These are phyloP conservation scores for Debaryomyces hansenii DNA, from an alignment of 805 yeast genomes.

Conservation along the genomic window DNA sequence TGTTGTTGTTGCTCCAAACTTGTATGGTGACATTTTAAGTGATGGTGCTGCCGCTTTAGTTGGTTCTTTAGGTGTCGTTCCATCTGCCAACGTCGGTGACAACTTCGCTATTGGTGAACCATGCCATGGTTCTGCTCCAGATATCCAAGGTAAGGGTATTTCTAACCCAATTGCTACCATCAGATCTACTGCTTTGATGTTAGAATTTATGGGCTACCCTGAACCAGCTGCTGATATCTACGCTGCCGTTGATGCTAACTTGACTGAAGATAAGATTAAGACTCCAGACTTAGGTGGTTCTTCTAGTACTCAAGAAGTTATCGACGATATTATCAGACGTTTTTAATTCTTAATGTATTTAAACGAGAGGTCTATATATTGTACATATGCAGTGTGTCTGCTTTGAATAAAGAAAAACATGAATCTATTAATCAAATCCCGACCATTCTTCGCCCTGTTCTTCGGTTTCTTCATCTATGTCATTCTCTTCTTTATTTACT, in stretches of 20 bases:
- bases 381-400: not conserved
- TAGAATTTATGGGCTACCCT: constrained; percentile 91
- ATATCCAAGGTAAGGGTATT: constrained; percentile 92
- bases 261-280: constrained; percentile 71
- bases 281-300: constrained; percentile 97
- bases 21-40: constrained; percentile 94
- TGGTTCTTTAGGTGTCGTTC: constrained; percentile 97
- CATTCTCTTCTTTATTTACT: not conserved
- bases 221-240: constrained; percentile 90
- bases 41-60: constrained; percentile 99
- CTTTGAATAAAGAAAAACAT: constrained; percentile 17
- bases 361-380: not conserved
- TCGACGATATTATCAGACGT: constrained; percentile 71
- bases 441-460: constrained; percentile 12
- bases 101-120: constrained; percentile 97
- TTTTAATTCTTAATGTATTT: constrained; percentile 17
- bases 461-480: constrained; percentile 1
- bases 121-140: constrained; percentile 99
- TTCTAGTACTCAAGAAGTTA: constrained; percentile 82
- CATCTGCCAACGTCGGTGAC: constrained; percentile 97
- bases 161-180: constrained; percentile 98
- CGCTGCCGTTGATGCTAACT: constrained; percentile 91
- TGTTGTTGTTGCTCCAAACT: constrained; percentile 97
- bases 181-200: constrained; percentile 95
- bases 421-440: constrained; percentile 17